These are phyloP conservation scores for Diutina scorzettiae DNA, from an alignment of 1,139 yeast species.

Conservation along the genomic window DNA sequence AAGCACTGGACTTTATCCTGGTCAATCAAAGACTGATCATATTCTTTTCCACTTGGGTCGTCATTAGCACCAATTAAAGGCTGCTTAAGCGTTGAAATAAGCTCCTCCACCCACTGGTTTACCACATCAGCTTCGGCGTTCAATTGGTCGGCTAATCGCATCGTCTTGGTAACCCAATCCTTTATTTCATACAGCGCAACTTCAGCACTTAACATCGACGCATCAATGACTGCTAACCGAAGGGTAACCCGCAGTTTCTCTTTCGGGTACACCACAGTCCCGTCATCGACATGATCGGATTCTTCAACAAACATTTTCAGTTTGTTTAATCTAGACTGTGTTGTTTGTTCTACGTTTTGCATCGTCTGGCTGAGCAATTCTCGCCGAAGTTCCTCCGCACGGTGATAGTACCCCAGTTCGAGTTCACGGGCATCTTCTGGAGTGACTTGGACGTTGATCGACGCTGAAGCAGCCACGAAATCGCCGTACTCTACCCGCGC, in stretches of 20 bases:
- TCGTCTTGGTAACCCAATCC: conserved; percentile 22
- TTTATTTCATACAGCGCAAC: conserved; percentile 15
- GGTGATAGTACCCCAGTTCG: conserved; percentile 36
- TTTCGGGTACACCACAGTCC: conserved; percentile 21
- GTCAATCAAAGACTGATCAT: conserved; percentile 54
- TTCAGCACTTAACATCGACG: conserved; percentile 18
- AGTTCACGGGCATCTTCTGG: conserved; percentile 7
- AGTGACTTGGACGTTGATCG: neutral
- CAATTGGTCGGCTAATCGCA: conserved; percentile 6
- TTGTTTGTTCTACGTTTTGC: conserved; percentile 18
- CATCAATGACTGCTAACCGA: conserved; percentile 12
- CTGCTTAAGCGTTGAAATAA: conserved; percentile 32
- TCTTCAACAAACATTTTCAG: conserved; percentile 14
- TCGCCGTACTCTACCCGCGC: neutral
- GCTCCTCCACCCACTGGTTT: conserved; percentile 40
- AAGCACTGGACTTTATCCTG: conserved; percentile 35
- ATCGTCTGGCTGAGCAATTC: conserved; percentile 38
- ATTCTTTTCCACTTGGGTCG: conserved; percentile 67
- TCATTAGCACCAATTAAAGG: conserved; percentile 34
- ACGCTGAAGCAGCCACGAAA: neutral
- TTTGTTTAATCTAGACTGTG: conserved; percentile 15
- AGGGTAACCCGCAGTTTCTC: conserved; percentile 17
- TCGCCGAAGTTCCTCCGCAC: conserved; percentile 53
- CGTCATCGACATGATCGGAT: conserved; percentile 18
- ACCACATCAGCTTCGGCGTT: conserved; percentile 48